Conservation (phyloP, 768 basidiomycete genomes). For the Boletus rufocinnamomeus region DNA sequence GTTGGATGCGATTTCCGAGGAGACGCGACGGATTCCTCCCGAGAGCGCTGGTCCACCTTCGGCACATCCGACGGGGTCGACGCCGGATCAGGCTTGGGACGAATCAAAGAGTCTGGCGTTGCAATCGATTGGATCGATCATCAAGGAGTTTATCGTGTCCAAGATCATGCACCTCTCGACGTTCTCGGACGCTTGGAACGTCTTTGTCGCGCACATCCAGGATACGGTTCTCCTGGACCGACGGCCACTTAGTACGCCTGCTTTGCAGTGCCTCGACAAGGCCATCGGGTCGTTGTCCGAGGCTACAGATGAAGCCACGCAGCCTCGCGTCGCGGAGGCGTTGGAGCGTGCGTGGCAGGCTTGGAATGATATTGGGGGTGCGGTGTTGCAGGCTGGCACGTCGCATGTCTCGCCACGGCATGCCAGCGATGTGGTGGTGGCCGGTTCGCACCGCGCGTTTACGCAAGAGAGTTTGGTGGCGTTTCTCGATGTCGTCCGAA, state of each 20-base stretch:
- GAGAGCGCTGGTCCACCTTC: conserved; percentile 16
- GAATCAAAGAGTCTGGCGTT: conserved; percentile 87
- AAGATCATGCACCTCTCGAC: conserved; percentile 74
- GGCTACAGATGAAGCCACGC: conserved; percentile 31
- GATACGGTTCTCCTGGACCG: conserved; percentile 69
- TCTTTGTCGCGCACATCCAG: conserved; percentile 72
- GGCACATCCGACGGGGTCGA: conserved; percentile 8
- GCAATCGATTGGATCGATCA: conserved; percentile 80
- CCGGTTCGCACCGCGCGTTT: conserved; percentile 14
- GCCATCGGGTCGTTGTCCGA: conserved; percentile 61
- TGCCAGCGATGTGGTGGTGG: neutral
- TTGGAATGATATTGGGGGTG: conserved; percentile 65
- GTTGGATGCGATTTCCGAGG: conserved; percentile 63
- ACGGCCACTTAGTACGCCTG: conserved; percentile 75
- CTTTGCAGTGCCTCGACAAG: conserved; percentile 80
- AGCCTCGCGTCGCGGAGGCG: conserved; percentile 44
- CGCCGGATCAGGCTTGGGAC: conserved; percentile 64
- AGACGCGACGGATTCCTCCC: conserved; percentile 45
- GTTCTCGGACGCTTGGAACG: conserved; percentile 72
- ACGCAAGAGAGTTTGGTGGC: conserved; percentile 83
- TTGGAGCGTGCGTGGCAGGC: conserved; percentile 71
- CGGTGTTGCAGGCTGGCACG: conserved; percentile 39
- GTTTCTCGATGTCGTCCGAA: conserved; percentile 70
- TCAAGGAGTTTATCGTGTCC: conserved; percentile 73
- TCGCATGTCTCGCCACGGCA: conserved; percentile 17